Evolutionary conservation across 1,284 basidiomycete genomes (phyloP), one percentile per base, ranked within the genome.

Genomic region (Ustilago nuda): DNA sequence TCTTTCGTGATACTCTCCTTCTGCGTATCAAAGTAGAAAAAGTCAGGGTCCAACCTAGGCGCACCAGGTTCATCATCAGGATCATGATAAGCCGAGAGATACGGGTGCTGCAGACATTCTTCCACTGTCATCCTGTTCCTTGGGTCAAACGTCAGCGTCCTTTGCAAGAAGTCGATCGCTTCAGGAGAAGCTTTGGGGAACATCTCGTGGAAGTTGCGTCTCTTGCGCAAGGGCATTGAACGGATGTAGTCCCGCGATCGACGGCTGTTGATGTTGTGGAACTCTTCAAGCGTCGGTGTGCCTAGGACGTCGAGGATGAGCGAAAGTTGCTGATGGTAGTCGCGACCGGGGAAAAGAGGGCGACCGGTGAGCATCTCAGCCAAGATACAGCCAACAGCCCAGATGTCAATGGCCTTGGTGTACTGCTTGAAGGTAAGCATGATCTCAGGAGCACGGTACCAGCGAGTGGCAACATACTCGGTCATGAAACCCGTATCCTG

Each of bases 341-440:
- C 84, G 30, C 83, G 66, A 23, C 94, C 94, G 2, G 94, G 94
- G 87, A 97, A 97, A 56, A 97, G 88, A 0, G 95, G 93, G 82
- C 92, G 92, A 48, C 94, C 93, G 70, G 91, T 92, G 19, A 97
- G 78, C 94, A 97, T 96, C 87, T 97, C 94, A 0, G 94, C 94
- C 15, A 96, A 88, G 8, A 97, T 94, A 85, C 94, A 96, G 2
- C 94, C 94, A 3, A 96, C 93, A 70, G 91, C 92, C 94, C 94
- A 97, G 79, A 94, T 66, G 46, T 86, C 85, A 53, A 86, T 86
- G 2, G 84, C 84, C 59, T 85, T 86, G 57, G 84, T 86, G 59
- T 86, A 86, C 66, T 85, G 81, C 67, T 84, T 84, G 75, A 86
- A 86, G 45, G 84, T 84, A 8, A 85, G 74, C 84, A 85, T 85